Evolutionary conservation across 2,329 filamentous ascomycete species (phyloP).

Genomic region (Nigrospora osmanthi): DNA sequence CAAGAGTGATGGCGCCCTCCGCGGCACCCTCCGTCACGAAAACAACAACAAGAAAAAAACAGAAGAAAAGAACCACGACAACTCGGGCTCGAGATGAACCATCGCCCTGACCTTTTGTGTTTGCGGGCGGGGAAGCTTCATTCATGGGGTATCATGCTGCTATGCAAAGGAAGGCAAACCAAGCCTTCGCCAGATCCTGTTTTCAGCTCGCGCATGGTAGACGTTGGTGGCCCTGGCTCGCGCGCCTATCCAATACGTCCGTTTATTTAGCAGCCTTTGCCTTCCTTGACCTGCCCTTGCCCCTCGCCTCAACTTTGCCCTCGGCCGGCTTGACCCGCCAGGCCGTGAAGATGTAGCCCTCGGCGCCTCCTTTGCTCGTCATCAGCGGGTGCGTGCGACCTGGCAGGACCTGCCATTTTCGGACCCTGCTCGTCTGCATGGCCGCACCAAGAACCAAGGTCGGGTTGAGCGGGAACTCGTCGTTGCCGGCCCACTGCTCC

Average conservation of each 20-base stretch:
- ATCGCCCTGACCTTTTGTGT: background rate
- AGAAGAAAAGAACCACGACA: background rate
- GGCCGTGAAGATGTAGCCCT: slow-evolving; percentile 84
- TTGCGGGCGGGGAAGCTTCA: slow-evolving; percentile 1
- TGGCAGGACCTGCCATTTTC: slow-evolving; percentile 85
- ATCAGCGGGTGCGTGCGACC: slow-evolving; percentile 90
- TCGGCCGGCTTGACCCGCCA: slow-evolving; percentile 73
- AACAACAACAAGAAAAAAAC: background rate
- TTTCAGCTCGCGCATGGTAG: no score
- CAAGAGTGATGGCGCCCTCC: background rate
- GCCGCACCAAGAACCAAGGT: slow-evolving; percentile 71
- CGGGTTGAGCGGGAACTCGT: slow-evolving; percentile 83
- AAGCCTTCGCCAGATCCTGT: background rate
- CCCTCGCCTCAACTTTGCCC: slow-evolving; percentile 74
- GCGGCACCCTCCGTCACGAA: background rate
- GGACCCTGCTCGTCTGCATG: slow-evolving; percentile 72
- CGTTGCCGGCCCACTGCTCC: slow-evolving; percentile 49
- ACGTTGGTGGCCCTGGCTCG: no score
- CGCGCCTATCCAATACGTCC: no score
- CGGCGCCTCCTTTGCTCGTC: slow-evolving; percentile 79
- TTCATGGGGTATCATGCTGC: slow-evolving; percentile 4
- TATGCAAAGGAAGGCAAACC: slow-evolving; percentile 1
- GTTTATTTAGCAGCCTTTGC: slow-evolving; percentile 23
- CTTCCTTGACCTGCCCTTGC: slow-evolving; percentile 68
- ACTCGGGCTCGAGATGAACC: background rate